These are phyloP conservation scores for Rhodotorula sp. DNA, from an alignment of 1,284 basidiomycete species.

Conservation along the genomic window DNA sequence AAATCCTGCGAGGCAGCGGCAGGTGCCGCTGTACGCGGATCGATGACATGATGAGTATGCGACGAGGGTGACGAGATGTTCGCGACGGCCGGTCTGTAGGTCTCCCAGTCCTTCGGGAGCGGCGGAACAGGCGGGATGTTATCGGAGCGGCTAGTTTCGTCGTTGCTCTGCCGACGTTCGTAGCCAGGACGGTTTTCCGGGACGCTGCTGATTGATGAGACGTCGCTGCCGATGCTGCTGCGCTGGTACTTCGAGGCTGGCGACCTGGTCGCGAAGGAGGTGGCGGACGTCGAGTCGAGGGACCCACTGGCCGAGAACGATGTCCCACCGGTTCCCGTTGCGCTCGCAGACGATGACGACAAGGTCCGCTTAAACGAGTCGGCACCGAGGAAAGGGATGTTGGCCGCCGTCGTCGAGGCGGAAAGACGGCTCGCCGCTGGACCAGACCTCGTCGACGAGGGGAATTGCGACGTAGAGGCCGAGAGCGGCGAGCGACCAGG, in stretches of 20 bases:
- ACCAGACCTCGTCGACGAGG: not conserved
- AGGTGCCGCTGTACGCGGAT: conserved; percentile 14
- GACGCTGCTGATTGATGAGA: conserved; percentile 67
- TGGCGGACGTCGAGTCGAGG: conserved; percentile 77
- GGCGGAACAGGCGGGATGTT: conserved; percentile 83
- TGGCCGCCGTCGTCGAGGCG: conserved; percentile 49
- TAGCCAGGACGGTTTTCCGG: conserved; percentile 50
- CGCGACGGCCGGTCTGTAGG: conserved; percentile 25
- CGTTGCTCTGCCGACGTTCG: conserved; percentile 17
- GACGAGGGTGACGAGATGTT: not conserved
- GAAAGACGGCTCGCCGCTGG: conserved; percentile 1
- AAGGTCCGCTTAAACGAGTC: conserved; percentile 68
- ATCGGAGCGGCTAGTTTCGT: not conserved
- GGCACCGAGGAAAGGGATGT: conserved; percentile 20
- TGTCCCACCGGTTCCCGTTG: conserved; percentile 58
- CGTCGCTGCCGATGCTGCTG: conserved; percentile 82
- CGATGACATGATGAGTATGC: not conserved
- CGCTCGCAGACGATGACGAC: conserved; percentile 72
- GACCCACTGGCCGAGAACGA: conserved; percentile 61
- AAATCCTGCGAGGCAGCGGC: conserved; percentile 48
- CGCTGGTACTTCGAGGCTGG: conserved; percentile 51
- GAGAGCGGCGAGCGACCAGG: conserved; percentile 8
- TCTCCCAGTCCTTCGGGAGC: conserved; percentile 82
- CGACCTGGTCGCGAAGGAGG: conserved; percentile 65
- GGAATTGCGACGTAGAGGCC: conserved; percentile 2